Percentiles rank a stretch among this genome's conserved stretches.
These are phyloP conservation scores for Neurospora tetraspora DNA, from an alignment of 495 filamentous ascomycete genomes.

Conservation along the genomic window DNA sequence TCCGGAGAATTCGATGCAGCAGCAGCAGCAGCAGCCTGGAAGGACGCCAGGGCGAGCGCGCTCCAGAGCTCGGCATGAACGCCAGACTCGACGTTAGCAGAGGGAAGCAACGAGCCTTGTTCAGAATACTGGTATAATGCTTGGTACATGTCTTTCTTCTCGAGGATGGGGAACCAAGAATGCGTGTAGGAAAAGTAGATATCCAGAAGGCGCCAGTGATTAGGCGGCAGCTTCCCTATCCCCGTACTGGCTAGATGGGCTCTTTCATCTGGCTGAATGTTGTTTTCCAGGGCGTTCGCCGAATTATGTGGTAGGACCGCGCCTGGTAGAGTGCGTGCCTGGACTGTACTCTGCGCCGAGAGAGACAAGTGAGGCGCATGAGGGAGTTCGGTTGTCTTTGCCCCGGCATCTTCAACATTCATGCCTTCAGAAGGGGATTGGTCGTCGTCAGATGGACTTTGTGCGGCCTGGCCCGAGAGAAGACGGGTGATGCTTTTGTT, in stretches of 20 bases:
- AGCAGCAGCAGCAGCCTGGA: slow-evolving; percentile 31
- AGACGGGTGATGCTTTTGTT: slow-evolving; percentile 45
- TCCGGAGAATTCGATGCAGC: slow-evolving; percentile 2
- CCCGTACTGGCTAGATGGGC: not conserved
- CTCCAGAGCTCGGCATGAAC: slow-evolving; percentile 58
- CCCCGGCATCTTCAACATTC: slow-evolving; percentile 22
- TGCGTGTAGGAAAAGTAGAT: slow-evolving; percentile 65
- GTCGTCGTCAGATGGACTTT: slow-evolving; percentile 23
- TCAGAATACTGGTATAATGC: slow-evolving; percentile 33
- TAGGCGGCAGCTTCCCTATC: slow-evolving; percentile 38
- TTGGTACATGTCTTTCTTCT: slow-evolving; percentile 54
- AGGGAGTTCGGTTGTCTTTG: not conserved
- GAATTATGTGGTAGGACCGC: not conserved
- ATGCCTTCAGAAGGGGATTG: slow-evolving; percentile 22
- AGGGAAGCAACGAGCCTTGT: slow-evolving; percentile 15
- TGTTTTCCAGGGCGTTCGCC: not conserved
- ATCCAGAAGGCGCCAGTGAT: slow-evolving; percentile 57
- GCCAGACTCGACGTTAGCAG: slow-evolving; percentile 32
- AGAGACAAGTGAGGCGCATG: slow-evolving; percentile 15
- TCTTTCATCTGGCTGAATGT: not conserved
- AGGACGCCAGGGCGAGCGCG: slow-evolving; percentile 44
- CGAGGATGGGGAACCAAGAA: slow-evolving; percentile 61
- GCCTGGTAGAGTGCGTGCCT: slow-evolving; percentile 11
- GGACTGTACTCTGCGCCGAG: slow-evolving; percentile 21
- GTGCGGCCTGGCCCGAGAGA: slow-evolving; percentile 32